Percentiles rank a stretch among this genome's conserved stretches.
These are phyloP conservation scores for Chenopodium quinoa DNA, from an alignment of 148 eudicot species.

Conservation along the genomic window DNA sequence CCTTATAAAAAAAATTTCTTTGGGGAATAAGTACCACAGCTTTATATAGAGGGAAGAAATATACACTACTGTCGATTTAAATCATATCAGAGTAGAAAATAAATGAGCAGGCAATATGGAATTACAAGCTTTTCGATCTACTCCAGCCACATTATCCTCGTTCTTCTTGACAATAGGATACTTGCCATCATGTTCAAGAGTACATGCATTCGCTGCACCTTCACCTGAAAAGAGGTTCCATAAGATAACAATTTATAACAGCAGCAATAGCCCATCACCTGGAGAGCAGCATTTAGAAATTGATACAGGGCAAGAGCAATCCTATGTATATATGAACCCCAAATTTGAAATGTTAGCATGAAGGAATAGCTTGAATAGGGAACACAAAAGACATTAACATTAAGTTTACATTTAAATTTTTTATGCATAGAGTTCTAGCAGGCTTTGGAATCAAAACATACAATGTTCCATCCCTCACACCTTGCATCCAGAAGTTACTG, in stretches of 20 bases:
- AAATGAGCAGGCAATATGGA: neutral
- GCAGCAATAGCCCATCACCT: neutral
- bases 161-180: constrained; percentile 9
- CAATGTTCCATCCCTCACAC: neutral
- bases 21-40: neutral
- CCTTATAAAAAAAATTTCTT: neutral
- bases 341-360: neutral
- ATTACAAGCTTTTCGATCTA: constrained; percentile 18
- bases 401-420: neutral
- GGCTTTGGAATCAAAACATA: neutral
- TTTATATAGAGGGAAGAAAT: neutral
- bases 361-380: neutral
- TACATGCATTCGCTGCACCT: constrained; percentile 10
- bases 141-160: constrained; percentile 11
- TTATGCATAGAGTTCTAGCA: neutral
- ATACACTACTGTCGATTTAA: neutral
- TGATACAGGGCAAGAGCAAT: neutral
- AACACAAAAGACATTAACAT: neutral
- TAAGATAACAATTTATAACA: neutral
- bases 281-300: neutral
- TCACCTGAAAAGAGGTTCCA: constrained; percentile 15
- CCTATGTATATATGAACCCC: neutral
- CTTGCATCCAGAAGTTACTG: neutral
- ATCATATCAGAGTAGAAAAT: neutral
- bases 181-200: constrained; percentile 13